Evolutionary conservation across 805 yeast genomes (phyloP), one percentile per base, ranked within the genome.

Genomic region (Candida krabiensis): DNA sequence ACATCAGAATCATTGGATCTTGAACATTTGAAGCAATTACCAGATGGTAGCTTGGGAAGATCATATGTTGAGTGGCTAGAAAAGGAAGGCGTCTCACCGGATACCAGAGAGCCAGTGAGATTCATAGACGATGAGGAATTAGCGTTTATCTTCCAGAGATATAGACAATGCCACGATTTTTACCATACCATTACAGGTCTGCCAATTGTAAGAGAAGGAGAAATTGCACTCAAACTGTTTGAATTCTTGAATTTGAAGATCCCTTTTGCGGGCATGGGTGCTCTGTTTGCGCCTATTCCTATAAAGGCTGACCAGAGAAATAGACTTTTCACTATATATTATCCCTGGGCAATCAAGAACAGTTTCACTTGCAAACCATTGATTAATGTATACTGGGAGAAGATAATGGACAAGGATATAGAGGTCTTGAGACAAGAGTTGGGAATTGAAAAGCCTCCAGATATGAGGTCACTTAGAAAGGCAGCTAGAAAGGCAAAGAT

Each of bases 151-250:
- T 88, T 81, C 69, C 95, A 88, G 60, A 69, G 99, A 52, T 93
- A 91, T 59, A 76, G 99, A 37, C 98, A 93, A 59, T 90, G 96
- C 57, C 99, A 93, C 56, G 99, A 93, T 57, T 93, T 93, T 55
- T 91, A 89, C 58, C 99, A 93, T 58, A 86, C 98, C 1, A 71
- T 93, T 19, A 84, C 95, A 0, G 91, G 95, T 12, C 70, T 87
- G 35, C 98, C 98, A 0, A 86, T 90, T 32, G 82, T 86, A 30
- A 77, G 93, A 47, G 98, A 93, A 56, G 99, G 99, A n/a, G 99
- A 93, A 58, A 83, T 93, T 37, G 88, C 96, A 0, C 83, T 93
- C 14, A 93, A 93, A 62, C 84, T 89, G 9, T 80, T 93, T 50
- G 99, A 91, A 61, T 95, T 82, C 54, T 83, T 93, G 55, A 91